Evolutionary conservation across 176 grass and related monocot species (phyloP).

Genomic region (Cocos nucifera): DNA sequence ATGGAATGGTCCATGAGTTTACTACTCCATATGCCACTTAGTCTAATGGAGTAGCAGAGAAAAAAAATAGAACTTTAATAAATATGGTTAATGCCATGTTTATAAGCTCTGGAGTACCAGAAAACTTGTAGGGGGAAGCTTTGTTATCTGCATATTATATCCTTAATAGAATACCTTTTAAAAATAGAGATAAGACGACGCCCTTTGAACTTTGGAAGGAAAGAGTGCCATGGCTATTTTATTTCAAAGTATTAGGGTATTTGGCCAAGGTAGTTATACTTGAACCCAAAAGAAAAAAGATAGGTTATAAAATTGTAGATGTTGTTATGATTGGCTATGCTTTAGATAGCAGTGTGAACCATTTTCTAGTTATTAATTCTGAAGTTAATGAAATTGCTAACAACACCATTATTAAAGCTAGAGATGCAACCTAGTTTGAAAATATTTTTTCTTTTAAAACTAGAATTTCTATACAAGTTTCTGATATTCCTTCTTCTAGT

Average conservation of each 20-base stretch:
- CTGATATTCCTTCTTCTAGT: too few relatives aligned
- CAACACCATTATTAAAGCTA: too few relatives aligned
- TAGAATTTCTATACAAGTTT: too few relatives aligned
- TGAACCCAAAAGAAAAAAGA: conserved; percentile 11
- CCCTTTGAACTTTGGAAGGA: conserved; percentile 18
- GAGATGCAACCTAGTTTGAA: too few relatives aligned
- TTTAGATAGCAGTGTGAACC: too few relatives aligned
- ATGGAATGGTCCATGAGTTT: conserved; percentile 12
- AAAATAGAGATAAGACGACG: conserved; percentile 1
- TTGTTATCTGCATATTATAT: conserved; percentile 9
- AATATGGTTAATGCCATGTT: conserved; percentile 18
- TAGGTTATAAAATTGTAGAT: too few relatives aligned
- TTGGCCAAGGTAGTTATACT: conserved; percentile 18
- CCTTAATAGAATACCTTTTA: conserved; percentile 15
- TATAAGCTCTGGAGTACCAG: neutral
- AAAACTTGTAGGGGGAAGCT: conserved; percentile 17
- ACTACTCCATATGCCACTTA: conserved; percentile 15
- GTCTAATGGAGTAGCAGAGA: neutral
- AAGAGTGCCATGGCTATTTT: neutral
- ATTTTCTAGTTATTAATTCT: too few relatives aligned
- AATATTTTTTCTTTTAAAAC: too few relatives aligned
- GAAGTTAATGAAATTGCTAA: too few relatives aligned
- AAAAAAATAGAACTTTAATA: conserved; percentile 18
- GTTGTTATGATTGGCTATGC: too few relatives aligned
- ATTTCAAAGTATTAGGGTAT: conserved; percentile 17